Base-by-base conservation (phyloP, 2,329 filamentous ascomycete species). In the Trichoderma citrinoviride region DNA sequence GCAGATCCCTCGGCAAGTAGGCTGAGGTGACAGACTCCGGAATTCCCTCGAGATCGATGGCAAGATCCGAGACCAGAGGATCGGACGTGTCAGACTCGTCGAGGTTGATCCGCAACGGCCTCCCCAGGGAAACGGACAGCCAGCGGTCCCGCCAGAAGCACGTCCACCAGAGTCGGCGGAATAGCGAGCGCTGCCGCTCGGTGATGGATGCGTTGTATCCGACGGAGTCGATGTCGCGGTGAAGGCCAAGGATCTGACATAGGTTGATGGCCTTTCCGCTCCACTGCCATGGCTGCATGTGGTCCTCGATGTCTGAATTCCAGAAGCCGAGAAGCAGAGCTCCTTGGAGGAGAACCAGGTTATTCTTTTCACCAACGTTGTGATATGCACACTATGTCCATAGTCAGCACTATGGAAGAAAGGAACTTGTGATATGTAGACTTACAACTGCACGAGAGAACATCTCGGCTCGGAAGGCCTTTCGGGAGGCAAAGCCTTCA, bases 271-370 rank as follows among this genome's bases (percentile, higher is more conserved):
- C 60, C 37, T 19, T 37, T 8, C 60, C 60, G 2, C 60, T 62
- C 60, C 60, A 62, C 43, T 54, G 49, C 60, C 60, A 62, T 40
- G 60, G 49, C 5, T 62, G 60, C 60, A 62, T 62, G 7, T 62
- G 60, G 5, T 62, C 60, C 3, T 62, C 60, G 15, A 46, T 43
- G 6, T 62, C 60, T 1, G 60, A 62, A 14, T 62, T 62, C 60
- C 60, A 62, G 49, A 62, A 62, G 27, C 60, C 40, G 14, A 62
- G 1, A 4, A 62, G 40, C 7, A 62, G 47, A 6, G 60, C 49
- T 7, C 33, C 47, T 2, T 62, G 60, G 10, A 62, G 25, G n/a
- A 62, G 60, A 2, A 54, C n/a, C 21, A 62, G 41, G 8, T 46
- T 62, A 19, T 62, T 62, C 40, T 62, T 62, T 15, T 62, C 60